phyloP scores from a whole-genome alignment of 176 grass and related monocot species.

The Alloteropsis semialata region DNA sequence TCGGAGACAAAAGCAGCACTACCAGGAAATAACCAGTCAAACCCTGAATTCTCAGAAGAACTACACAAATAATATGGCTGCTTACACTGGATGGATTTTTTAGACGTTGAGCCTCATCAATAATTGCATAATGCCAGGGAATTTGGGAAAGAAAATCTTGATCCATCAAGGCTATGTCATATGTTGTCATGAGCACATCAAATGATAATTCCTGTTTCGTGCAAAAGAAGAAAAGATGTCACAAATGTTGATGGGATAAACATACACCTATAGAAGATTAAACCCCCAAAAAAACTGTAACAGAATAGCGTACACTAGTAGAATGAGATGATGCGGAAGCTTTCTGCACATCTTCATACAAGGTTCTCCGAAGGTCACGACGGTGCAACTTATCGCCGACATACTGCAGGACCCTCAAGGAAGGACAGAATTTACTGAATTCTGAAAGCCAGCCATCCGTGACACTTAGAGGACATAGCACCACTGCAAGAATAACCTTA shows the following conservation, averaged over 20 bases:
- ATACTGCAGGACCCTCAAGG: conserved; percentile 63
- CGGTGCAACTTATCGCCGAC: conserved; percentile 71
- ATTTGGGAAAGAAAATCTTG: conserved; percentile 91
- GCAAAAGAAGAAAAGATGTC: not conserved
- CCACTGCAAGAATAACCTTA: conserved; percentile 50
- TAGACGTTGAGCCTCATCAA: conserved; percentile 88
- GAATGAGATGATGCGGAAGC: conserved; percentile 32
- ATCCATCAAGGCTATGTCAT: conserved; percentile 89
- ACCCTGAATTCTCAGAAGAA: not conserved
- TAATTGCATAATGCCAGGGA: conserved; percentile 67
- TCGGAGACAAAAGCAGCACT: not conserved
- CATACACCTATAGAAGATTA: not conserved
- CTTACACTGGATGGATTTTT: conserved; percentile 87
- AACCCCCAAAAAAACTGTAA: not conserved
- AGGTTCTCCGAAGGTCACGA: conserved; percentile 49
- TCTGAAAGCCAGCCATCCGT: conserved; percentile 80
- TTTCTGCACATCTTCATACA: conserved; percentile 42
- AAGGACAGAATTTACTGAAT: conserved; percentile 72
- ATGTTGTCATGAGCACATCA: conserved; percentile 79
- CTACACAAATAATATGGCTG: not conserved
- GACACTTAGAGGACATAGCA: conserved; percentile 88
- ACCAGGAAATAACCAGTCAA: not conserved
- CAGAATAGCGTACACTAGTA: conserved; percentile 35
- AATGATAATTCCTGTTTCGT: conserved; percentile 62
- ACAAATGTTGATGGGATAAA: not conserved